These are phyloP conservation scores for Colletotrichum salicis DNA, from an alignment of 2,329 filamentous ascomycete genomes.

Conservation along the genomic window DNA sequence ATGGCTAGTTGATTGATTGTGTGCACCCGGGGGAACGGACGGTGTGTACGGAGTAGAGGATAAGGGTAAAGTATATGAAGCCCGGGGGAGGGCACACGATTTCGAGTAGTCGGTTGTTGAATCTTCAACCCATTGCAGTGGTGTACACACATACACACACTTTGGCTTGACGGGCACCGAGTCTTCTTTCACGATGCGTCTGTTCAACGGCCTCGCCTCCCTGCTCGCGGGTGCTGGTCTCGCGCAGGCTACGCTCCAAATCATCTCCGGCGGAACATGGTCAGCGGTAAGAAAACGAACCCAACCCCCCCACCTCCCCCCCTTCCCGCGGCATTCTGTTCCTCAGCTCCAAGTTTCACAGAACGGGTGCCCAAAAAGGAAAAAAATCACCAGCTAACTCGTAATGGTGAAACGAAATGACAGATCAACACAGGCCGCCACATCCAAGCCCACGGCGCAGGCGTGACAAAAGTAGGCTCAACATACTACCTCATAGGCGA, in stretches of 20 bases:
- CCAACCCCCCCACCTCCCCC: background rate
- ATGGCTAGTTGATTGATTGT: background rate
- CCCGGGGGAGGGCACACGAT: background rate
- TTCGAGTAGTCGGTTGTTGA: background rate
- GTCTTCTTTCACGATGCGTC: slow-evolving; percentile 13
- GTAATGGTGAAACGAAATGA: no score
- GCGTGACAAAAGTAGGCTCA: slow-evolving; percentile 62
- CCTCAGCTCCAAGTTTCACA: background rate
- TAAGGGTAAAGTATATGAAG: background rate
- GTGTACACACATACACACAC: background rate
- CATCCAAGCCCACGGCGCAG: slow-evolving; percentile 74
- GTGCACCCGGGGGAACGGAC: background rate
- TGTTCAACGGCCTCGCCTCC: slow-evolving; percentile 10
- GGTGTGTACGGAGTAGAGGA: background rate
- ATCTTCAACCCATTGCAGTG: background rate
- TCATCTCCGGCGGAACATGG: slow-evolving; percentile 59
- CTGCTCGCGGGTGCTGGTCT: slow-evolving; percentile 21
- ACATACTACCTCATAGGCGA: slow-evolving; percentile 77
- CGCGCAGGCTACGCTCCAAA: slow-evolving; percentile 42
- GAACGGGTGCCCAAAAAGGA: no score
- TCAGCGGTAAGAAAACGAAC: slow-evolving; percentile 48
- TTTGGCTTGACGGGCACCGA: background rate
- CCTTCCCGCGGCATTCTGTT: background rate
- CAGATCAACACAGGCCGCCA: slow-evolving; percentile 61
- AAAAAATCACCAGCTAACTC: background rate